Base-by-base conservation (phyloP, 139 green algal species). In the Coccomyxa sp. region DNA sequence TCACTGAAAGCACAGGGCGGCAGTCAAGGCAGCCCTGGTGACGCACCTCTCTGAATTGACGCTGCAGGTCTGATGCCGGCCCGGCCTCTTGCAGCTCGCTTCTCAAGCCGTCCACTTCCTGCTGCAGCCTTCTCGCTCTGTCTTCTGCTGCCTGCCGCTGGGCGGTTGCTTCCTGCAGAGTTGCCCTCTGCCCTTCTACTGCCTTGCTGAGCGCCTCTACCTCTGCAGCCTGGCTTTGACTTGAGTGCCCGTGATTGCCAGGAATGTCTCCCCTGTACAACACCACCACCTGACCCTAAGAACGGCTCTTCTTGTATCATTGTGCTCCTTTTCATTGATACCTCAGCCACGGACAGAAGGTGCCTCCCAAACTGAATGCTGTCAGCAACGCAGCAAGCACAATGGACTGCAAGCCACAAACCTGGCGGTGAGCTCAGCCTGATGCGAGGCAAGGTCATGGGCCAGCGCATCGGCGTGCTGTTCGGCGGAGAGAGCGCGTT, bases 61-160 rank as follows among this genome's bases (percentile, higher is more conserved):
- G 80, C 86, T 94, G 88, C 38, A 95, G 85, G 68, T 92, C 82
- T 13, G 80, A 66, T 10, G 81, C 67, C 45, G 91, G 88, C 66
- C 84, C 82, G 12, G 68, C 77, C 59, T 82, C 23, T 58, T 79
- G 79, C 45, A 88, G 58, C 84, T 94, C 83, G 27, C 67, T 25
- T 74, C 80, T 58, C 67, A 92, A 66, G 11, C 67, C 66, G 0
- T 82, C 77, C 30, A 82, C 77, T 71, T 89, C 83, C 45, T 87
- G 87, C 30, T 27, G 88, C 83, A 13, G 79, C 32, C 81, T 74
- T 11, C 79, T 86, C 71, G 58, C 57, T 71, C 82, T 32, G 12
- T 86, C 85, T 32, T 68, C 28, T 51, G 76, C 58, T 67, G 82
- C 59, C 59, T 76, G 81, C 13, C 76, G 51, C 32, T 77, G 82